These are phyloP conservation scores for Paratinospora sagittata DNA, from an alignment of 164 flowering plant genomes.

Conservation along the genomic window DNA sequence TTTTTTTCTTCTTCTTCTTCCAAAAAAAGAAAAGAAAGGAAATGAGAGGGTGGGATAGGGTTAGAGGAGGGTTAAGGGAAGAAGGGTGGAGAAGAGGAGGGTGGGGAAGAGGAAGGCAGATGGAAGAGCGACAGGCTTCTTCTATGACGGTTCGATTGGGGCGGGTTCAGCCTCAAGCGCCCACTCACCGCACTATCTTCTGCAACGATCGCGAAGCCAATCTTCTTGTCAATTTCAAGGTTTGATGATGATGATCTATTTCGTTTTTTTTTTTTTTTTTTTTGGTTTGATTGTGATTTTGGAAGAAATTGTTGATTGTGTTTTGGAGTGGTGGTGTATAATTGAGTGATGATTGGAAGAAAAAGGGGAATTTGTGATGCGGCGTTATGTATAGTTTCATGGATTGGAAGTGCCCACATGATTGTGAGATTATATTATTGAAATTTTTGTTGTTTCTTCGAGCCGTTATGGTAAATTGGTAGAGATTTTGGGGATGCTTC, in stretches of 20 bases:
- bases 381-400: too few species aligned
- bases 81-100: not conserved
- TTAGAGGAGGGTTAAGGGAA: constrained; percentile 16
- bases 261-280: too few species aligned
- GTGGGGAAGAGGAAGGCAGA: not conserved
- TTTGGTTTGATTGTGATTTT: not conserved
- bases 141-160: constrained; percentile 21
- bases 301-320: not conserved
- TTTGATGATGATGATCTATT: not conserved
- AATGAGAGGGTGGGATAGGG: constrained; percentile 41
- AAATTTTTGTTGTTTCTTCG: too few species aligned
- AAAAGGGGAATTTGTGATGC: too few species aligned
- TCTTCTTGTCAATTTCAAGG: constrained; percentile 24
- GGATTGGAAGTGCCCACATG: too few species aligned
- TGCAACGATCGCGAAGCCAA: constrained; percentile 31
- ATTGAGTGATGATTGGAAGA: too few species aligned
- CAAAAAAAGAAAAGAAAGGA: too few species aligned
- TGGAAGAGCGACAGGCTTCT: constrained; percentile 10
- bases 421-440: too few species aligned
- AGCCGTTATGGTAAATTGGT: too few species aligned
- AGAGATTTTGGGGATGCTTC: too few species aligned
- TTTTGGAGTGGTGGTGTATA: not conserved
- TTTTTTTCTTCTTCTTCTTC: not conserved
- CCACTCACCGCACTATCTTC: constrained; percentile 24
- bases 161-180: constrained; percentile 26